A percentile compares a stretch with the other conserved stretches of the same genome.
phyloP scores from a whole-genome alignment of 2,329 filamentous ascomycete species.

The Clonostachys rhizophaga region DNA sequence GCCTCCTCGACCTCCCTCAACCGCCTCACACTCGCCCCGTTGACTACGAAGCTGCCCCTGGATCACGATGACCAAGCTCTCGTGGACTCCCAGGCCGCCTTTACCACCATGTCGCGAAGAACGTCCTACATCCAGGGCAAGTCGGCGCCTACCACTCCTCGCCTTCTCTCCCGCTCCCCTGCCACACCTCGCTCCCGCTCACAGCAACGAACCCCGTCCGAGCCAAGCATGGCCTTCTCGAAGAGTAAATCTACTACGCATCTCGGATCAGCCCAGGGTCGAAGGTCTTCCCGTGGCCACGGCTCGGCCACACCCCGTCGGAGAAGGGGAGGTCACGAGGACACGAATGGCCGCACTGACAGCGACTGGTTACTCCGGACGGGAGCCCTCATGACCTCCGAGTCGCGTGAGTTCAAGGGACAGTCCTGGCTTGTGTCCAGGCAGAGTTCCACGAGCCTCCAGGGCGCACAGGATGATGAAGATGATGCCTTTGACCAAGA shows the following conservation, averaged over 20 bases:
- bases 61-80: constrained; percentile 21
- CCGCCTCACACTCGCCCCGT: constrained; percentile 58
- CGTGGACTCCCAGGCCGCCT: constrained; percentile 9
- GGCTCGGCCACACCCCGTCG: constrained; percentile 10
- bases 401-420: constrained; percentile 63
- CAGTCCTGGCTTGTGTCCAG: constrained; percentile 65
- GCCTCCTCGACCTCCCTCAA: constrained; percentile 55
- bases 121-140: constrained; percentile 56
- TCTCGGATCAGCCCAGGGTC: constrained; percentile 22
- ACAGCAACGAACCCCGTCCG: constrained; percentile 32
- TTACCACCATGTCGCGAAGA: constrained; percentile 17
- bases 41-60: constrained; percentile 55
- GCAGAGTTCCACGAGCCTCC: constrained; percentile 59
- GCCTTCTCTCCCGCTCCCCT: constrained; percentile 54
- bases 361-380: constrained; percentile 63
- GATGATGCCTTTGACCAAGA: constrained; percentile 48
- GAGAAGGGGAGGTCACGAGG: constrained; percentile 22
- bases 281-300: constrained; percentile 12
- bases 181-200: constrained; percentile 42
- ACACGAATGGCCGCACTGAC: constrained; percentile 35
- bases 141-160: constrained; percentile 60
- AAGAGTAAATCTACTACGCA: constrained; percentile 64
- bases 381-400: constrained; percentile 56
- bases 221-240: constrained; percentile 29
- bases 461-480: constrained; percentile 43